Evolutionary conservation across 257 asterid species (phyloP).

Genomic region (Gentiana dahurica): DNA sequence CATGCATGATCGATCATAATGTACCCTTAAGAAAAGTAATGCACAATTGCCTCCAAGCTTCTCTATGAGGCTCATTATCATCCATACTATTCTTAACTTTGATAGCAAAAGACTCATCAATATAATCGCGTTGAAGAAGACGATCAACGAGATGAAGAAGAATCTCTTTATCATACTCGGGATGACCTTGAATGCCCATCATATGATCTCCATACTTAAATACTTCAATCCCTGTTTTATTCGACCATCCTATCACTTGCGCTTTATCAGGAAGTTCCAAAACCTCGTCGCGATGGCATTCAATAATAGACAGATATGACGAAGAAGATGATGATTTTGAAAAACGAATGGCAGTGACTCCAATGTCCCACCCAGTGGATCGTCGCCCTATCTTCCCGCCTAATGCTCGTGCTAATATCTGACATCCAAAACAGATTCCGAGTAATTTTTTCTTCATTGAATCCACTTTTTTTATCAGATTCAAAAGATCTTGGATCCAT

Average conservation of each 20-base stretch:
- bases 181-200: slow-evolving; percentile 94
- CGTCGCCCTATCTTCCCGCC: slow-evolving; percentile 81
- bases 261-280: slow-evolving; percentile 68
- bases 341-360: slow-evolving; percentile 42
- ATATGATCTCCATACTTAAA: slow-evolving; percentile 63
- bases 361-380: slow-evolving; percentile 76
- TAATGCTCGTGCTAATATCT: slow-evolving; percentile 69
- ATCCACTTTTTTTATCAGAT: slow-evolving; percentile 32
- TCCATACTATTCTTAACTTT: slow-evolving; percentile 44
- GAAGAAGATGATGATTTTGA: slow-evolving; percentile 51
- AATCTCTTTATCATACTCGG: slow-evolving; percentile 80
- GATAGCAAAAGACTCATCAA: slow-evolving; percentile 48
- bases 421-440: slow-evolving; percentile 64
- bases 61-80: slow-evolving; percentile 38
- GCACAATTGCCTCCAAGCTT: slow-evolving; percentile 72
- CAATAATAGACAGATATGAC: slow-evolving; percentile 44
- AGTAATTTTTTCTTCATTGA: slow-evolving; percentile 42
- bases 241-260: slow-evolving; percentile 78
- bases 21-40: slow-evolving; percentile 72
- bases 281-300: slow-evolving; percentile 93
- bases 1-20: slow-evolving; percentile 25
- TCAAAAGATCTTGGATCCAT: slow-evolving; percentile 37
- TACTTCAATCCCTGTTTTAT: slow-evolving; percentile 68
- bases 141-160: slow-evolving; percentile 59
- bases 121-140: slow-evolving; percentile 25